A percentile compares a stretch with the other conserved stretches of the same genome.
These are phyloP conservation scores for Gossypium rotundifolium DNA, from an alignment of 345 rosid genomes.

Conservation along the genomic window DNA sequence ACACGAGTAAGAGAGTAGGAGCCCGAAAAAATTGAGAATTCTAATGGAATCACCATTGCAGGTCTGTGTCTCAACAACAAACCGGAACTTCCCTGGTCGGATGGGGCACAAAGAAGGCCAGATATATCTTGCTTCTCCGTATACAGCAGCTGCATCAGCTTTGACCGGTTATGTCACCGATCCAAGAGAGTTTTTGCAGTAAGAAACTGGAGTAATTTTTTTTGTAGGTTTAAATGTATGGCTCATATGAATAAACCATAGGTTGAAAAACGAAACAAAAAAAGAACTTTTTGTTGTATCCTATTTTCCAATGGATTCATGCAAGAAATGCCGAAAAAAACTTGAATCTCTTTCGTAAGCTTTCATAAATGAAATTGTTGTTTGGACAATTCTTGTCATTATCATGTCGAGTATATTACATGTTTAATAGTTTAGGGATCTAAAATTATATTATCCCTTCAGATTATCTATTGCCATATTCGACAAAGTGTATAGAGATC, in stretches of 20 bases:
- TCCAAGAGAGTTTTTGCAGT: constrained; percentile 93
- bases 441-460: too few species aligned
- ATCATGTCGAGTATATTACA: too few species aligned
- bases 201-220: neutral
- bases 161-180: constrained; percentile 91
- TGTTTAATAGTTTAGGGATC: too few species aligned
- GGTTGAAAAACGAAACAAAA: neutral
- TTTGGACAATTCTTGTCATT: too few species aligned
- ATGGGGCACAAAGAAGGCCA: constrained; percentile 99
- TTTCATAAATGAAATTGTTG: neutral
- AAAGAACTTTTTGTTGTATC: neutral
- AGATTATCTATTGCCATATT: too few species aligned
- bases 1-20: neutral
- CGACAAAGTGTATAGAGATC: too few species aligned
- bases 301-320: neutral
- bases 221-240: neutral
- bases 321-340: neutral
- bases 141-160: constrained; percentile 95
- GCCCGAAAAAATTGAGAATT: neutral
- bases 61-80: constrained; percentile 82
- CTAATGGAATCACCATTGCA: constrained; percentile 15
- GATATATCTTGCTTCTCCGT: constrained; percentile 91
- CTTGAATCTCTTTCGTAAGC: neutral
- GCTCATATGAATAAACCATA: neutral
- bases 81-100: constrained; percentile 96